phyloP scores from a whole-genome alignment of 2,329 filamentous ascomycete species.

The Diaporthe batatas region DNA sequence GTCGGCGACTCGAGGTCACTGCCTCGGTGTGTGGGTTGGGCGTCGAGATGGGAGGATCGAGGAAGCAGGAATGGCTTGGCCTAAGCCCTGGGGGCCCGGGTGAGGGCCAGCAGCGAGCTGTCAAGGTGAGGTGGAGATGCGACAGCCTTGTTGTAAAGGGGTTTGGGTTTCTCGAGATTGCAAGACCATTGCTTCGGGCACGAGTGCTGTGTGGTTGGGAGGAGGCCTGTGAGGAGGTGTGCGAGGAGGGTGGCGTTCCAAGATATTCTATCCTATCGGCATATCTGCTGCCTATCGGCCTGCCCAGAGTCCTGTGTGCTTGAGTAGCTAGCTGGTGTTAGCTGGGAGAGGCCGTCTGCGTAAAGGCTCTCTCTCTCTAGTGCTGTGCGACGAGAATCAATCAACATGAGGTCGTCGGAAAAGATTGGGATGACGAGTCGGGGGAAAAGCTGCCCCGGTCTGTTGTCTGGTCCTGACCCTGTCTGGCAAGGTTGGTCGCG shows the following conservation, averaged over 20 bases:
- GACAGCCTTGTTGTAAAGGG: constrained; percentile 12
- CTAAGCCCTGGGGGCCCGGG: constrained; percentile 23
- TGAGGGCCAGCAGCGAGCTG: constrained; percentile 33
- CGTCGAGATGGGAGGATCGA: constrained; percentile 7
- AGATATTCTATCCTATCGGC: neutral
- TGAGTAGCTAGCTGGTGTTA: constrained; percentile 3
- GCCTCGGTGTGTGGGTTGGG: constrained; percentile 25
- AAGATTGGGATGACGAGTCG: constrained; percentile 27
- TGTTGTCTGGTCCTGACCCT: constrained; percentile 11
- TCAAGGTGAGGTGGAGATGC: constrained; percentile 27
- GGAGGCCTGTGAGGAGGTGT: neutral
- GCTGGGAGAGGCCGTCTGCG: neutral
- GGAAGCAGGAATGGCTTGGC: constrained; percentile 22
- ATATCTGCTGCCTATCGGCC: neutral
- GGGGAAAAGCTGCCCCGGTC: constrained; percentile 18
- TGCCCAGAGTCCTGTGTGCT: neutral
- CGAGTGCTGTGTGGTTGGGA: too few relatives aligned
- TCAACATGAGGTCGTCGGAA: constrained; percentile 32
- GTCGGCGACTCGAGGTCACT: constrained; percentile 11
- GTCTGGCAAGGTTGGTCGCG: constrained; percentile 10
- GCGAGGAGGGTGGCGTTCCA: neutral
- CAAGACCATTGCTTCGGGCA: constrained; percentile 39
- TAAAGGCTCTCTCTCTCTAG: neutral
- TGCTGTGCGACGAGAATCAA: constrained; percentile 20
- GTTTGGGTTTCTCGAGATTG: constrained; percentile 1